Evolutionary conservation across 495 filamentous ascomycete genomes (phyloP).

Genomic region (Sordaria brevicollis): DNA sequence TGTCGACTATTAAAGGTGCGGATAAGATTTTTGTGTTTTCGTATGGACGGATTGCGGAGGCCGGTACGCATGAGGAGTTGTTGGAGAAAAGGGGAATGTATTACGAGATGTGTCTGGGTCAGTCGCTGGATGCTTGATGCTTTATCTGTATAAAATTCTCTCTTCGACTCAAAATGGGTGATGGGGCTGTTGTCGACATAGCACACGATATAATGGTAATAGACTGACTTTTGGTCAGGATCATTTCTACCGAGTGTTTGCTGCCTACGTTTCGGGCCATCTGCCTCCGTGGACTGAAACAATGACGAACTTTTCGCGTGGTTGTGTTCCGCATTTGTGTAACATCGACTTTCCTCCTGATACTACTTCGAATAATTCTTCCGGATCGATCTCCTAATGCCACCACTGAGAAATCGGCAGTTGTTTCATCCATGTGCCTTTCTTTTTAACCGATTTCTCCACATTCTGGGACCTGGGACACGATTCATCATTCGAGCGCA

Average conservation of each 20-base stretch:
- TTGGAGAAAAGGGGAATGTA: constrained; percentile 35
- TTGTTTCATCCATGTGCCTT: background rate
- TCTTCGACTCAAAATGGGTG: too few relatives aligned
- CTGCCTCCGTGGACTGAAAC: background rate
- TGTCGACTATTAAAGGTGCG: constrained; percentile 42
- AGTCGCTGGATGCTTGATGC: constrained; percentile 13
- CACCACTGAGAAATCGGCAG: background rate
- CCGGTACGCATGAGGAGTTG: constrained; percentile 38
- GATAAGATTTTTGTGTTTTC: constrained; percentile 44
- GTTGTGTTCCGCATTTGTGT: background rate
- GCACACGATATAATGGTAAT: too few relatives aligned
- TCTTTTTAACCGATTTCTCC: background rate
- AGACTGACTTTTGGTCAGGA: too few relatives aligned
- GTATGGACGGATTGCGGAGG: constrained; percentile 36
- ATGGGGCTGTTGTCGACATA: too few relatives aligned
- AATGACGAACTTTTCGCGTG: background rate
- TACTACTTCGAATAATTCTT: background rate
- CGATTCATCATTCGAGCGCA: background rate
- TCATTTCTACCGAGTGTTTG: too few relatives aligned
- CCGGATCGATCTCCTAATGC: background rate
- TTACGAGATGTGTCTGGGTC: constrained; percentile 23
- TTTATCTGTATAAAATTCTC: too few relatives aligned
- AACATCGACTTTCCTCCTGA: background rate
- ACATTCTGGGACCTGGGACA: background rate
- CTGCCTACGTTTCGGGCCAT: background rate